phyloP scores from a whole-genome alignment of 176 grass and related monocot species.

The Phragmites australis region DNA sequence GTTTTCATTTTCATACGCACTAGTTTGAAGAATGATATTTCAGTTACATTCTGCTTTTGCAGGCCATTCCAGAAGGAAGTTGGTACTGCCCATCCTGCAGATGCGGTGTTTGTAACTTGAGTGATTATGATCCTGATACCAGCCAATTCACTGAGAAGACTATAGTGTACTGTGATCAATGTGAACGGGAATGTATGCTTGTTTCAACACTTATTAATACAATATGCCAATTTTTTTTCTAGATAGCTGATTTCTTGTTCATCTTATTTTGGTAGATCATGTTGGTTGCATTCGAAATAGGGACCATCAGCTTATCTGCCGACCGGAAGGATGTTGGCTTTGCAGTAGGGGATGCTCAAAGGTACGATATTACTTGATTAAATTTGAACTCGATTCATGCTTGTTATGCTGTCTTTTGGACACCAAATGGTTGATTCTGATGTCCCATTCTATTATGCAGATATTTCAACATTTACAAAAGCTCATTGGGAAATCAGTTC shows the following conservation, averaged over 20 bases:
- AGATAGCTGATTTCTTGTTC: slow-evolving; percentile 33
- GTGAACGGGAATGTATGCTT: slow-evolving; percentile 76
- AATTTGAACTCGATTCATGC: slow-evolving; percentile 12
- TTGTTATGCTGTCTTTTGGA: slow-evolving; percentile 11
- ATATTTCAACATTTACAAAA: slow-evolving; percentile 51
- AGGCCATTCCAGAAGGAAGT: slow-evolving; percentile 62
- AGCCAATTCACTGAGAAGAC: slow-evolving; percentile 55
- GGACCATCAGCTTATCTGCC: slow-evolving; percentile 33
- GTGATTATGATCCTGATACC: slow-evolving; percentile 57
- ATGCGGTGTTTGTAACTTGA: slow-evolving; percentile 60
- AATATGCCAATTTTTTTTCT: slow-evolving; percentile 15
- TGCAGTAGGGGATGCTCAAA: slow-evolving; percentile 66
- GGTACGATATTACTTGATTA: slow-evolving; percentile 40
- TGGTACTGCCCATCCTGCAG: slow-evolving; percentile 83
- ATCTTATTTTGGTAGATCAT: slow-evolving; percentile 63
- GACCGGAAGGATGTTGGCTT: slow-evolving; percentile 60
- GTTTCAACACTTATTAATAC: background rate
- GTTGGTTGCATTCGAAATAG: slow-evolving; percentile 61
- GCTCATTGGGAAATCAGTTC: slow-evolving; percentile 51
- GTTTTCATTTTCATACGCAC: slow-evolving; percentile 18
- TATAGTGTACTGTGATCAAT: slow-evolving; percentile 71
- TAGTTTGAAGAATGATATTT: slow-evolving; percentile 27
- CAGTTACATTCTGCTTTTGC: slow-evolving; percentile 33
- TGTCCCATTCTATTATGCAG: slow-evolving; percentile 42
- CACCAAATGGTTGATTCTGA: slow-evolving; percentile 22